Base-by-base conservation (phyloP, 106 monocot genomes). In the Chionographis japonica region DNA sequence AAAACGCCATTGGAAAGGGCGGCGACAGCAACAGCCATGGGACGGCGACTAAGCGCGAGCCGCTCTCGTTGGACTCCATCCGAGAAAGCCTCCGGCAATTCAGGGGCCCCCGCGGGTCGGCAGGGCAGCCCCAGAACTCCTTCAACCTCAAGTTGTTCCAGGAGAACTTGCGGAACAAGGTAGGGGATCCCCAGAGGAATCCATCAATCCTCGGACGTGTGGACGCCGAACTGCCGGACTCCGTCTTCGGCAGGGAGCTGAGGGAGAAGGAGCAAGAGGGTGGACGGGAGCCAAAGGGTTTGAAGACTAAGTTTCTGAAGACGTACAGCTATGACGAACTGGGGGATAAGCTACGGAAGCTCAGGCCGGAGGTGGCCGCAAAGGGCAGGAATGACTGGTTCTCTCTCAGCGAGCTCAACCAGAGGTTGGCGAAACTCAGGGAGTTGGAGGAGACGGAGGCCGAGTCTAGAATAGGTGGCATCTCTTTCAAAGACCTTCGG, bases 401-500 rank as follows among this genome's bases (percentile, higher is more conserved):
- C 66, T 87, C 90, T 4, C 61, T 93, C 37, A 42, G 43, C 10
- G 92, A 98, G 80, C 39, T 98, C 60, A 87, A 87, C 50, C 84
- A 82, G 68, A 72, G 97, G 72, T 80, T 98, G 3, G 89, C 63
- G 14, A 87, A 83, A 79, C 81, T 98, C 50, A 81, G 92, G 74
- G 79, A 90, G 75, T 18, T 85, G 78, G 97, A 98, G 77, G 77
- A 79, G 70, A 68, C 63, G 77, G 69, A 81, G 70, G 58, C 58
- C 10, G 67, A 87, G 15, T 75, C 68, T 18, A 74, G 46, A 40
- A 53, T 72, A 72, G 70, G 61, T 2, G 82, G 65, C 3, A 54
- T 80, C 7, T n/a, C 17, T 0, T 82, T 78, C 20, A 41, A 2
- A 17, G 79, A 74, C 37, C 56, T 92, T 39, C 78, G 69, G 57